Base-by-base conservation (phyloP, 257 asterid species). In the Verbascum thapsus region DNA sequence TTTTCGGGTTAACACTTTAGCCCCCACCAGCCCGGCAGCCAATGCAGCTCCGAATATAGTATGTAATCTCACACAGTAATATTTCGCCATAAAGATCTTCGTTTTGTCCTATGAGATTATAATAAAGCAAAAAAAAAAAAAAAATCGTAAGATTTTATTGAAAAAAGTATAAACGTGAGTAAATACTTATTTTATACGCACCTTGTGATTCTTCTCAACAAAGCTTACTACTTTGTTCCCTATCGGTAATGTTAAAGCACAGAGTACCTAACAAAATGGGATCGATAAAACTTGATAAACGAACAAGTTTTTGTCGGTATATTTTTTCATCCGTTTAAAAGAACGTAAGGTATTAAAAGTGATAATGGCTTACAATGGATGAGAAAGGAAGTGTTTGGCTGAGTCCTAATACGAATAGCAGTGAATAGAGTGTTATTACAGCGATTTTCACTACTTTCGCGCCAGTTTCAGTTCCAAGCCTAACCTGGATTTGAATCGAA, bases 61-160 rank as follows among this genome's bases (percentile, higher is more conserved):
- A 58, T 90, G 96, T 63, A 90, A 74, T 70, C 95, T 77, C 92
- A 90, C 97, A 68, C 87, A 80, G 57, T 79, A 83, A 59, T 87
- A 90, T 51, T 87, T 90, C 5, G 96, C 88, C 90, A 87, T 75
- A 60, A 90, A 87, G 23, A 85, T 90, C 78, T 77, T 81, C 19
- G 81, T 38, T 61, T 74, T 75, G 64, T 90, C 95, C 97, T 87
- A 49, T 10, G 32, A 50, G 43, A 23, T 44, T 26, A 2, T 20
- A 26, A 3, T 4, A n/a, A 40, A 54, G 22, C 10, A 2, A 10
- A 22, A 63, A 38, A 66, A 38, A 48, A 8, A 20, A 11, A n/a
- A 20, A 38, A 35, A 34, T n/a, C 22, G 9, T n/a, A 11, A 4
- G n/a, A 20, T 39, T 13, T 58, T 12, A 11, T 39, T n/a, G 13